Evolutionary conservation across 345 rosid genomes (phyloP), one percentile per base, ranked within the genome.

Genomic region (Eucalyptus sideroxylon): DNA sequence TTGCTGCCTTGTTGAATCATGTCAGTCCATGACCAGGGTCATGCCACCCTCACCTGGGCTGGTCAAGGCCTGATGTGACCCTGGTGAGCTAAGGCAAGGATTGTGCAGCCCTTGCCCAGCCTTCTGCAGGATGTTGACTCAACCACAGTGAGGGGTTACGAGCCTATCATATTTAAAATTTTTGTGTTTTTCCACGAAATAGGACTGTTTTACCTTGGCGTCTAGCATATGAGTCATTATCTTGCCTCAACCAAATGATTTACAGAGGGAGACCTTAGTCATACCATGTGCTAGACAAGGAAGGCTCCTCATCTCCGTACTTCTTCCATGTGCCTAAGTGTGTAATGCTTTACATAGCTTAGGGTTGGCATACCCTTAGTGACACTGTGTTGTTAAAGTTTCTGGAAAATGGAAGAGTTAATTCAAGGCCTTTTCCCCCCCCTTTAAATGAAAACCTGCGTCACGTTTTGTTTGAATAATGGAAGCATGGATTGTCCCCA

Each of bases 401-500:
- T 77, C 23, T 40, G 8, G 59, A 77, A 72, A 72, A 37, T 40
- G 27, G 42, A 40, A 40, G 47, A 77, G 30, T 77, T 77, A 40
- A 77, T 77, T 77, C 47, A 77, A 86, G 56, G 87, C 40, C 24
- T 86, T 19, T 56, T 1, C 1, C 15, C 86, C 24, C 24, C 59
- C 10, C 50, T 26, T 16, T 34, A 67, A 65, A 45, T 67, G 60
- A 30, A 89, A 86, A 55, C 21, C 53, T 16, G 80, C 9, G 50
- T 80, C 50, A 40, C 5, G 6, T 17, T 85, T 86, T 90, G 65
- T 88, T 83, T 93, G 85, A 77, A 77, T 77, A 77, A 42, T 77
- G 47, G 47, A 77, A 40, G 47, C 47, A 77, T 77, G 85, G 85
- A 77, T 37, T 40, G 85, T 77, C 85, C 91, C 87, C 93, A 98